phyloP scores from a whole-genome alignment of 106 monocot genomes.

The Iris macrosiphon region DNA sequence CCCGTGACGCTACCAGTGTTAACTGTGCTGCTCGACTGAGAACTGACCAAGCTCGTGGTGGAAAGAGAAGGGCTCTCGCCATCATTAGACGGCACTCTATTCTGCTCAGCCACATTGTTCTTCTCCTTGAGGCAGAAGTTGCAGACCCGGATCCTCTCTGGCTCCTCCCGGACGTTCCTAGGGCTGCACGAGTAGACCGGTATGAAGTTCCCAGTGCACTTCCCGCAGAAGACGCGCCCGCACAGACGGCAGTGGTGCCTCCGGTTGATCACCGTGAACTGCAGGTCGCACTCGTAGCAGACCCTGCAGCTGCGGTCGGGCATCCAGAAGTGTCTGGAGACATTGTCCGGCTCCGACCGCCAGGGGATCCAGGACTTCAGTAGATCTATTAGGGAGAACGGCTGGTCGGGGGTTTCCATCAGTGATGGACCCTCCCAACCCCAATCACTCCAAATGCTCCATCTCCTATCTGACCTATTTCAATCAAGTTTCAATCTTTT shows the following conservation, averaged over 20 bases:
- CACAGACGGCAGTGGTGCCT: slow-evolving; percentile 91
- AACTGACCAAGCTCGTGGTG: slow-evolving; percentile 34
- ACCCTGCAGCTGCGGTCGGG: slow-evolving; percentile 79
- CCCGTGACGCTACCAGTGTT: slow-evolving; percentile 25
- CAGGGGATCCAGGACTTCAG: slow-evolving; percentile 70
- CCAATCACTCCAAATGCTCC: not conserved
- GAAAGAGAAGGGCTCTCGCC: slow-evolving; percentile 41
- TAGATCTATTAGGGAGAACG: slow-evolving; percentile 36
- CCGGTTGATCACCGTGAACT: slow-evolving; percentile 83
- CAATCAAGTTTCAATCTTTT: too few relatives aligned
- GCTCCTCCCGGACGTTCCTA: slow-evolving; percentile 16
- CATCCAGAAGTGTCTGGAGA: slow-evolving; percentile 92
- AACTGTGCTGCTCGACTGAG: slow-evolving; percentile 34
- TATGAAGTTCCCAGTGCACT: slow-evolving; percentile 68
- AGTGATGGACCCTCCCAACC: not conserved
- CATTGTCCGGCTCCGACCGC: slow-evolving; percentile 43
- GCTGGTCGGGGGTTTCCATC: slow-evolving; percentile 20
- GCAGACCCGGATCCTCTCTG: slow-evolving; percentile 62
- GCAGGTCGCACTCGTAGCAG: slow-evolving; percentile 83
- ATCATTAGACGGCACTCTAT: slow-evolving; percentile 19
- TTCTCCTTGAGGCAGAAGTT: slow-evolving; percentile 62
- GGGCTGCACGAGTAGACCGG: slow-evolving; percentile 25
- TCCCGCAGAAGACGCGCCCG: slow-evolving; percentile 90
- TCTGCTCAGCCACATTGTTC: slow-evolving; percentile 6
- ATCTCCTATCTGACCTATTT: too few relatives aligned